Conservation (phyloP, 2,329 filamentous ascomycete species). For the Arthrocladium fulminans region DNA sequence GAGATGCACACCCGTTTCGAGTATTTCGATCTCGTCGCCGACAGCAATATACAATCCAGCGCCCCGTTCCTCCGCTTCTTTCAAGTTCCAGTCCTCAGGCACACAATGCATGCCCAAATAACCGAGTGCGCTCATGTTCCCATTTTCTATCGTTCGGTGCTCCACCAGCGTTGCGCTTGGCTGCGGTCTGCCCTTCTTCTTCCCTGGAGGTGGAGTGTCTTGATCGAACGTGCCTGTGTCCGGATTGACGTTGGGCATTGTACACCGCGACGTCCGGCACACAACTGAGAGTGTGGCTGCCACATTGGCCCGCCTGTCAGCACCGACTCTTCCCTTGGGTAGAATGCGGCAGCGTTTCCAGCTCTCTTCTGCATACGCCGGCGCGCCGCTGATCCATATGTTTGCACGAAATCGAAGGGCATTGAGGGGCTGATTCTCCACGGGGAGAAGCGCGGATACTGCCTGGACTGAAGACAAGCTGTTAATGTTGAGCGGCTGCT, state of each 20-base stretch:
- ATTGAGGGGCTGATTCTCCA: constrained; percentile 20
- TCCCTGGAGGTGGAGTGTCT: constrained; percentile 15
- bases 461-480: constrained; percentile 21
- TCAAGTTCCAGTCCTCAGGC: constrained; percentile 18
- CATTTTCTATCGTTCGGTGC: constrained; percentile 18
- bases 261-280: constrained; percentile 23
- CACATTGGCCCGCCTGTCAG: constrained; percentile 12
- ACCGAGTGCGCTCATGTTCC: constrained; percentile 19
- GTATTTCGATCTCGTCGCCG: constrained; percentile 20
- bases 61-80: constrained; percentile 11
- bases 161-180: constrained; percentile 20
- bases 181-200: constrained; percentile 20
- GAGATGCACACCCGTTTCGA: constrained; percentile 19
- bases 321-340: too few species aligned
- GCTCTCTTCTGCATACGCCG: constrained; percentile 20
- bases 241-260: constrained; percentile 22
- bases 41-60: constrained; percentile 18
- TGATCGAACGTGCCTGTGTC: constrained; percentile 18
- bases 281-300: constrained; percentile 18
- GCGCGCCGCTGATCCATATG: constrained; percentile 16
- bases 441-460: constrained; percentile 18
- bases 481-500: constrained; percentile 22
- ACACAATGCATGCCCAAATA: constrained; percentile 24
- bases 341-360: constrained; percentile 21
- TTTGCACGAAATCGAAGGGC: constrained; percentile 23